Base-by-base conservation (phyloP, 495 filamentous ascomycete species). In the Chaetomium fimeti region DNA sequence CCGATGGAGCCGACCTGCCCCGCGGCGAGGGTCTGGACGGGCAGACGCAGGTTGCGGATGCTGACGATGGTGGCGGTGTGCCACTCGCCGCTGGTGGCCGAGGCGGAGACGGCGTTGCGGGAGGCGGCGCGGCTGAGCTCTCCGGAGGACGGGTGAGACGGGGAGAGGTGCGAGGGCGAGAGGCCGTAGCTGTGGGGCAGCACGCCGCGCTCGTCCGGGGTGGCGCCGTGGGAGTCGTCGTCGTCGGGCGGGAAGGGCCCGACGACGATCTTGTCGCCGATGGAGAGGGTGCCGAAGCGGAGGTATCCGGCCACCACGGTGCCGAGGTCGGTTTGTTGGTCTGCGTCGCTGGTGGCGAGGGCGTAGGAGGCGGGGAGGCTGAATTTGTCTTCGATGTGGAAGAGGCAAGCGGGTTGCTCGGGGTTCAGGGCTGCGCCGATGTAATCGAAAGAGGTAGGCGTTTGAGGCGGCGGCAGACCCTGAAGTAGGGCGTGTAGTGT, bases 1-100 rank as follows among this genome's bases (percentile, higher is more conserved):
- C 93, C 93, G 28, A 98, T 85, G 2, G 92, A 96, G 2, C 95
- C 94, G 2, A 94, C 93, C 79, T 97, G 92, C 57, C 91, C 94
- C 16, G 85, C 82, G 18, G 84, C 78, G 0, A 98, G 81, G 0
- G 81, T 87, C 53, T 86, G 89, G 3, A 96, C 91, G 0, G 94
- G 91, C 6, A 97, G 80, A 20, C 95, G 85, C 9, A 98, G 81
- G 67, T 96, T 92, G 22, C 95, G 88, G 32, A 97, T 87, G 64
- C 92, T 96, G 54, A 91, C 84, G 54, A 97, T 87, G 24, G 81
- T 85, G n/a, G 91, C 88, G 20, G 78, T 81, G 51, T 89, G 86
- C 91, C 91, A 96, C 72, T 89, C 87, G 0, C 79, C 79, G 49
- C 77, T 79, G n/a, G 79, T 75, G 12, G 77, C 74, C 9, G 81